Evolutionary conservation across 306 rosid genomes (phyloP).

Genomic region (Prosopis cineraria): DNA sequence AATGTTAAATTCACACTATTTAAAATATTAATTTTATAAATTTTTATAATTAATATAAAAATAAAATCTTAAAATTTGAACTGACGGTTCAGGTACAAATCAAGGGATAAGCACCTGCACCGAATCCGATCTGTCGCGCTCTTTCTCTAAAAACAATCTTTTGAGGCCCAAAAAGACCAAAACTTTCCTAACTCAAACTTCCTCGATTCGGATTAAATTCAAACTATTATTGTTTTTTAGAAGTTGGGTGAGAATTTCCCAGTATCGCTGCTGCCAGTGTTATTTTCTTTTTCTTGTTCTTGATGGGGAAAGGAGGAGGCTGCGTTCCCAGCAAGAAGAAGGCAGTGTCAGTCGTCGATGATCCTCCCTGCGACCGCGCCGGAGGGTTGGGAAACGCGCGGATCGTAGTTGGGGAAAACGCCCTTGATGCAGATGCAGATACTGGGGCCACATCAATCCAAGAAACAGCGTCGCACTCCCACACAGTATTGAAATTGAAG

Average conservation of each 20-base stretch:
- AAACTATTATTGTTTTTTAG: neutral
- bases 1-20: too few relatives aligned
- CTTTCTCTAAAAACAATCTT: neutral
- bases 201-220: neutral
- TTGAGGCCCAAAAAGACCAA: neutral
- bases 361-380: neutral
- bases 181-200: neutral
- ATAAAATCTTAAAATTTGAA: too few relatives aligned
- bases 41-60: too few relatives aligned
- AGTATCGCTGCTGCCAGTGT: neutral
- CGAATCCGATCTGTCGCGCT: neutral
- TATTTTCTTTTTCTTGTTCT: conserved; percentile 7
- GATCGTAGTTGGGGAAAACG: conserved; percentile 34
- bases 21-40: too few relatives aligned
- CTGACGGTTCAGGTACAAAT: too few relatives aligned
- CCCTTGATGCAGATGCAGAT: neutral
- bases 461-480: conserved; percentile 12
- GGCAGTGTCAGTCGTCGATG: conserved; percentile 6
- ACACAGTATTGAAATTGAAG: conserved; percentile 44
- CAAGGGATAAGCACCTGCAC: too few relatives aligned
- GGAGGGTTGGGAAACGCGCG: conserved; percentile 30
- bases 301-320: conserved; percentile 93
- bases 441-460: neutral
- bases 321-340: conserved; percentile 94
- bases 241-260: neutral